Evolutionary conservation across 2,329 filamentous ascomycete species (phyloP).

Genomic region (Fusarium napiforme): DNA sequence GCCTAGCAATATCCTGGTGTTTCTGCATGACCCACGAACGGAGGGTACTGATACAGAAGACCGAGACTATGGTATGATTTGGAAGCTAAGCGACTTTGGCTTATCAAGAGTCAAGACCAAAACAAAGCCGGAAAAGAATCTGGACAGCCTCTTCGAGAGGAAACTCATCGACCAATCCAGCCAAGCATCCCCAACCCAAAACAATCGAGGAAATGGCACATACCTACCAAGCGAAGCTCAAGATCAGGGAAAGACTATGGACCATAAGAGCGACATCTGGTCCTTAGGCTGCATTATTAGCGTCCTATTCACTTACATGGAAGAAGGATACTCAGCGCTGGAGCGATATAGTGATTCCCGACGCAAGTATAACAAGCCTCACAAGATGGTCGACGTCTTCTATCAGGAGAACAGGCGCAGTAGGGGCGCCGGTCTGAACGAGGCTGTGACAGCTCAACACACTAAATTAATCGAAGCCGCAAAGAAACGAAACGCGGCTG

Average conservation of each 20-base stretch:
- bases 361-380: neutral
- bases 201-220: neutral
- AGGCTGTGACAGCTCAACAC: neutral
- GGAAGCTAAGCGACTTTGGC: neutral
- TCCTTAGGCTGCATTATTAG: neutral
- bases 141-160: neutral
- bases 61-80: neutral
- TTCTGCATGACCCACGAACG: rapidly evolving
- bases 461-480: neutral
- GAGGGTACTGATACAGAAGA: neutral
- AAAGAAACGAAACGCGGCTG: neutral
- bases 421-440: neutral
- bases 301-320: neutral
- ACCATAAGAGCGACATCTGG: neutral
- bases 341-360: rapidly evolving
- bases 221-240: neutral
- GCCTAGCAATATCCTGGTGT: neutral
- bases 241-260: rapidly evolving
- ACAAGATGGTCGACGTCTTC: neutral
- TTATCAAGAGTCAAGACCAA: neutral
- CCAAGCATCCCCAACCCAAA: neutral
- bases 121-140: neutral
- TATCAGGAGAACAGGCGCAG: neutral
- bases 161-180: neutral
- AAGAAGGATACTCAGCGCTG: neutral